Percentiles rank a stretch among this genome's conserved stretches.
Evolutionary conservation across 306 rosid species (phyloP).

Genomic region (Cajanus cajan): DNA sequence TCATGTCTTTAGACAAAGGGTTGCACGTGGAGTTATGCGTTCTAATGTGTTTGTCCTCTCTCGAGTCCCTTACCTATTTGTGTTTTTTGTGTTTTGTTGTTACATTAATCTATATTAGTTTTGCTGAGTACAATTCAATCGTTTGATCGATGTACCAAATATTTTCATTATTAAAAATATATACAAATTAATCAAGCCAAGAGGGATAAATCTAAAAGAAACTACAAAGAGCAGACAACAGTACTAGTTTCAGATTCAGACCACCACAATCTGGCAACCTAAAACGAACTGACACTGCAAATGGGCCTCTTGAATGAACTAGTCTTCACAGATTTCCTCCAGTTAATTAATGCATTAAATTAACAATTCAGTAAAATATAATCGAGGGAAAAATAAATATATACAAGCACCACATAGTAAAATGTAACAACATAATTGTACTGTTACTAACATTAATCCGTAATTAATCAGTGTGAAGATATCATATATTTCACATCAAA

Average conservation of each 20-base stretch:
- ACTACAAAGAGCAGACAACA: conserved; percentile 4
- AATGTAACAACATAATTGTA: conserved; percentile 18
- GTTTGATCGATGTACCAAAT: background rate
- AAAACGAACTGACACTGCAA: conserved; percentile 26
- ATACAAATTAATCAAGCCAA: conserved; percentile 7
- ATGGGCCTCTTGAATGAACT: conserved; percentile 21
- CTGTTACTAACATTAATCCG: conserved; percentile 9
- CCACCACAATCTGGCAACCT: conserved; percentile 15
- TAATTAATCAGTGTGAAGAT: conserved; percentile 26
- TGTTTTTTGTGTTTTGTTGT: conserved; percentile 1
- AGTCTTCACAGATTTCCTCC: conserved; percentile 7
- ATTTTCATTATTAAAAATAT: background rate
- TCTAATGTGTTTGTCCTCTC: background rate
- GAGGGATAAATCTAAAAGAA: background rate
- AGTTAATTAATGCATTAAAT: background rate
- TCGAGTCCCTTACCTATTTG: background rate
- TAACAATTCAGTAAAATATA: background rate
- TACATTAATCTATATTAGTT: background rate
- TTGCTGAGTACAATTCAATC: background rate
- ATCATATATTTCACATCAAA: conserved; percentile 26
- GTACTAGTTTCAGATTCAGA: conserved; percentile 27
- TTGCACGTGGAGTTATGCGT: conserved; percentile 8
- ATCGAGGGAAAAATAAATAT: too few species aligned
- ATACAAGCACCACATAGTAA: background rate
- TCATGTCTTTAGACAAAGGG: conserved; percentile 3